Evolutionary conservation across 2,329 filamentous ascomycete species (phyloP).

Genomic region (Neurospora sp.): DNA sequence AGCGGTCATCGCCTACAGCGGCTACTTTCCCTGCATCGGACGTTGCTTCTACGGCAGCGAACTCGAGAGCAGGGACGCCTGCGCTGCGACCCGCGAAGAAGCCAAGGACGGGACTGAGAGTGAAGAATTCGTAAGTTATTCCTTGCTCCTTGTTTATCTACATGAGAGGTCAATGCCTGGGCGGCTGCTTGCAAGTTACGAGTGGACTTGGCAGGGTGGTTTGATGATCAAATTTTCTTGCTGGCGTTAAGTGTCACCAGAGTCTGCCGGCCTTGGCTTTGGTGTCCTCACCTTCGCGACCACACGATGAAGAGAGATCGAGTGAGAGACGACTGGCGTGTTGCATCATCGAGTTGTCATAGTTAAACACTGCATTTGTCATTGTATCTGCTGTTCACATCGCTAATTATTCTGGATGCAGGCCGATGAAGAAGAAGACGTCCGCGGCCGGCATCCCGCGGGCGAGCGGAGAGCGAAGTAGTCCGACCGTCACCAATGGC

Average conservation of each 20-base stretch:
- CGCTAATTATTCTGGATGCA: slow-evolving; percentile 28
- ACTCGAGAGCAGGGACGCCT: slow-evolving; percentile 53
- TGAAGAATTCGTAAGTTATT: slow-evolving; percentile 59
- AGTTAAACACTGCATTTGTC: not conserved
- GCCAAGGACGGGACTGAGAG: slow-evolving; percentile 49
- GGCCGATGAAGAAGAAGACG: slow-evolving; percentile 68
- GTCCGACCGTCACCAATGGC: slow-evolving; percentile 48
- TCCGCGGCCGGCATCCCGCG: slow-evolving; percentile 56
- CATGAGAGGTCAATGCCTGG: not conserved
- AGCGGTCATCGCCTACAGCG: slow-evolving; percentile 40
- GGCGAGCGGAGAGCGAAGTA: slow-evolving; percentile 53
- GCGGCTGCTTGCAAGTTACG: not conserved
- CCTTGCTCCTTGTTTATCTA: not conserved
- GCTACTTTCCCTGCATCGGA: slow-evolving; percentile 38
- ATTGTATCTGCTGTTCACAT: slow-evolving; percentile 3
- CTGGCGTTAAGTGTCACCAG: not conserved
- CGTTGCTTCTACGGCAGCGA: slow-evolving; percentile 36
- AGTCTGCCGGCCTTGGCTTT: not conserved
- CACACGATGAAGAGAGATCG: not conserved
- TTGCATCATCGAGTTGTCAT: not conserved
- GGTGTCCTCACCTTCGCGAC: not conserved
- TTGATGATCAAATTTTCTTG: not conserved
- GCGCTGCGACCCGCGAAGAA: slow-evolving; percentile 49
- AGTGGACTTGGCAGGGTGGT: not conserved
- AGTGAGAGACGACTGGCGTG: not conserved